Conservation (phyloP, 495 filamentous ascomycete species). For the Penicillium atrosanguineum region DNA sequence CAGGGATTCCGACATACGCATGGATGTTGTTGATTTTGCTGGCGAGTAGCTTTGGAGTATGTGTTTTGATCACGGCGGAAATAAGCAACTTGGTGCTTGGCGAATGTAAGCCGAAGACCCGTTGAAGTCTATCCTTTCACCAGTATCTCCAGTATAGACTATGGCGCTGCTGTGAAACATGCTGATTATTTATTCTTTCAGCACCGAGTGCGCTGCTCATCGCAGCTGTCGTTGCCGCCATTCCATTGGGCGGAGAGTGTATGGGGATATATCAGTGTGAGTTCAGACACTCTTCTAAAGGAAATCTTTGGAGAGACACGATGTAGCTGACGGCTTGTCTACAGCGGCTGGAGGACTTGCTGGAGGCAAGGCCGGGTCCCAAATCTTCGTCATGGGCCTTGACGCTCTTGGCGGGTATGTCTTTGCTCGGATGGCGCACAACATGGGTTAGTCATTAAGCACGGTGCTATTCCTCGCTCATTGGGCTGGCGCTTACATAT, state of each 20-base stretch:
- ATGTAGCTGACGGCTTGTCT: neutral
- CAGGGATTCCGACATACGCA: constrained; percentile 12
- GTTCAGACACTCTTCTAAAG: neutral
- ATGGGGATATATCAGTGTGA: constrained; percentile 16
- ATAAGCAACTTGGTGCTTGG: constrained; percentile 17
- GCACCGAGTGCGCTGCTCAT: constrained; percentile 14
- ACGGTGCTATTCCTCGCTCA: neutral
- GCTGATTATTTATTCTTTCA: neutral
- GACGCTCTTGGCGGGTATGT: constrained; percentile 18
- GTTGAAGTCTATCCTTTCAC: no score
- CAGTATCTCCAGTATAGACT: neutral
- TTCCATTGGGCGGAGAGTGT: constrained; percentile 14
- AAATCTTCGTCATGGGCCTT: constrained; percentile 10
- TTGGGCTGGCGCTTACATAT: no score
- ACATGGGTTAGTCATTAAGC: constrained; percentile 6
- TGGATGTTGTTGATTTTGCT: constrained; percentile 15
- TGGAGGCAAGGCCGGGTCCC: constrained; percentile 5
- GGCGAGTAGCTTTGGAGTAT: constrained; percentile 15
- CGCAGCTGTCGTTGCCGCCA: constrained; percentile 18
- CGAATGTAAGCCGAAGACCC: constrained; percentile 5
- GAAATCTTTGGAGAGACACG: no score
- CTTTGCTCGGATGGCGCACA: constrained; percentile 21
- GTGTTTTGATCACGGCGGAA: constrained; percentile 15
- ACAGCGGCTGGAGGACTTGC: constrained; percentile 11
- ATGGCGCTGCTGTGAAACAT: neutral